Conservation (phyloP, 129 eudicot genomes). For the Helichrysum umbraculigerum region DNA sequence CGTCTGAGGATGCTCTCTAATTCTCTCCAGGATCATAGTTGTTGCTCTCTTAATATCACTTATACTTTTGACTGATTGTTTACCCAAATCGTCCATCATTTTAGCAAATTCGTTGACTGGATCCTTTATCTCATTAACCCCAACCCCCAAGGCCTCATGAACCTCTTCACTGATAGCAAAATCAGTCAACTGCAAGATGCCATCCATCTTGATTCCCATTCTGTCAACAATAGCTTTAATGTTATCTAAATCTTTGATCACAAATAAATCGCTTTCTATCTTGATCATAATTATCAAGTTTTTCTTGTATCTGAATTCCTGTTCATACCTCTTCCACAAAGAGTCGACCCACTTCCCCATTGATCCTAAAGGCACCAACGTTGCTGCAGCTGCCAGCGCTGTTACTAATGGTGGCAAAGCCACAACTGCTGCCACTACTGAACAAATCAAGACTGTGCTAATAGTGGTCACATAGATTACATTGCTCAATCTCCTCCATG, state of each 20-base stretch:
- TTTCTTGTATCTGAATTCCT: slow-evolving; percentile 45
- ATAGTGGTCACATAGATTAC: slow-evolving; percentile 54
- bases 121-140: slow-evolving; percentile 61
- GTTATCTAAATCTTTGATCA: slow-evolving; percentile 57
- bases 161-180: slow-evolving; percentile 52
- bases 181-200: slow-evolving; percentile 46
- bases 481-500: slow-evolving; percentile 56
- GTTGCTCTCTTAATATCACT: slow-evolving; percentile 58
- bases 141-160: slow-evolving; percentile 44
- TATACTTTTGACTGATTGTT: slow-evolving; percentile 51
- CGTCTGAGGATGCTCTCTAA: slow-evolving; percentile 44
- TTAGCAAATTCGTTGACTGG: slow-evolving; percentile 37
- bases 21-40: slow-evolving; percentile 53
- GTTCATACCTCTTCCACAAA: slow-evolving; percentile 57
- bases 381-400: slow-evolving; percentile 64
- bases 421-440: slow-evolving; percentile 65
- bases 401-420: slow-evolving; percentile 65
- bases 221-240: slow-evolving; percentile 49
- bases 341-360: slow-evolving; percentile 71
- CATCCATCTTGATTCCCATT: slow-evolving; percentile 55
- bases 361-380: slow-evolving; percentile 60
- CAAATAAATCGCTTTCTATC: slow-evolving; percentile 45
- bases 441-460: slow-evolving; percentile 53
- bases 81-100: slow-evolving; percentile 55
- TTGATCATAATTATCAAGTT: slow-evolving; percentile 48